Base-by-base conservation (phyloP, 192 early-diverging fungal genomes). In the Linnemannia schmuckeri region DNA sequence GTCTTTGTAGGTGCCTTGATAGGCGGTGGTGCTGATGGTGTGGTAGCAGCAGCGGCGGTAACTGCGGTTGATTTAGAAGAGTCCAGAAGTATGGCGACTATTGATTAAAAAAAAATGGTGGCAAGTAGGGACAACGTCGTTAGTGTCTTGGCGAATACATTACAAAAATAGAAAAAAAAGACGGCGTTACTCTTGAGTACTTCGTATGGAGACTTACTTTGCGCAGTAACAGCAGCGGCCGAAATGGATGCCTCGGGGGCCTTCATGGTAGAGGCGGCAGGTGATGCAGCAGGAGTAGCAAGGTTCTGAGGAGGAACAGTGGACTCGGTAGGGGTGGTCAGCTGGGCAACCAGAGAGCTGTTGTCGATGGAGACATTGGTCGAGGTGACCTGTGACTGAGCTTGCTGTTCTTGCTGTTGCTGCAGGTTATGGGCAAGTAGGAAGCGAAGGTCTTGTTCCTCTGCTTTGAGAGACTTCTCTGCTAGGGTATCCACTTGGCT, bases 1-100 rank as follows among this genome's bases (percentile, higher is more conserved):
- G 41, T 30, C 61, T 13, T 13, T 13, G 27, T 77, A 44, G 27
- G 15, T 76, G 55, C 30, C 61, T 41, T n/a, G 17, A n/a, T 77
- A 30, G 27, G 9, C 55, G 57, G 27, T 30, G 52, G 6, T n/a
- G 22, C 24, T 37, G 44, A 22, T 33, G 52, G 35, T 24, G 41
- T 20, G 54, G 24, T n/a, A 18, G 63, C 35, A 54, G 73, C 10
- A 30, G 41, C 46, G 40, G 41, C 46, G 40, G 81, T 55, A 57
- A 66, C 77, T 20, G 78, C 37, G 13, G 37, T 46, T 38, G 61
- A 66, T 66, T 77, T 82, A 18, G 74, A 82, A 17, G 81, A 72
- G 54, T 73, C 69, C 9, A 82, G 44, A 52, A 82, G 75, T 63
- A 73, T 75, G 61, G 75, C 81, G 40, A 82, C 75, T 76, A 61